Percentiles rank a stretch among this genome's conserved stretches.
These are phyloP conservation scores for Emmonsiellopsis sp. DNA, from an alignment of 2,329 filamentous ascomycete genomes.

Conservation along the genomic window DNA sequence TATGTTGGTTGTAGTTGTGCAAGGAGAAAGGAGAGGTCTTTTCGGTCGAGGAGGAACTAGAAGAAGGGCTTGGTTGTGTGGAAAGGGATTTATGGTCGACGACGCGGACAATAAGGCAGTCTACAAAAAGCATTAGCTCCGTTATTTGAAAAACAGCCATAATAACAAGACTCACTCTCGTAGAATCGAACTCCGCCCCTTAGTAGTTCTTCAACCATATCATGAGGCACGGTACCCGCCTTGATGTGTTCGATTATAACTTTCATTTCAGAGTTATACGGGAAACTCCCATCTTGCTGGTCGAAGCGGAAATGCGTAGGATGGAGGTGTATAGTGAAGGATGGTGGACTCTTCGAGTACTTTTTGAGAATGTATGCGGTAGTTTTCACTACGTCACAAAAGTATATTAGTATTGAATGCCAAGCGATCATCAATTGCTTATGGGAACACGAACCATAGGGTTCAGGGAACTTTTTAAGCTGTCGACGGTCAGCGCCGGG, in stretches of 20 bases:
- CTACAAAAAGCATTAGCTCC: constrained; percentile 20
- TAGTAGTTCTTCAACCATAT: constrained; percentile 71
- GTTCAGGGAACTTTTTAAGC: constrained; percentile 33
- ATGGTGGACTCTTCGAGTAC: constrained; percentile 63
- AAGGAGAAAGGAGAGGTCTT: constrained; percentile 68
- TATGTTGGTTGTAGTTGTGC: constrained; percentile 81
- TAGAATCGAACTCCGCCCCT: constrained; percentile 71
- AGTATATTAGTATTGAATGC: constrained; percentile 15
- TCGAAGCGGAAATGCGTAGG: constrained; percentile 85
- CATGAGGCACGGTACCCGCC: constrained; percentile 72
- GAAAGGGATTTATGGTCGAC: constrained; percentile 69
- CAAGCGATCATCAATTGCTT: constrained; percentile 7
- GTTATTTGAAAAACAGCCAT: not conserved
- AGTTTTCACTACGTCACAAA: constrained; percentile 51
- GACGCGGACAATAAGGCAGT: constrained; percentile 87
- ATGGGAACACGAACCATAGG: constrained; percentile 31
- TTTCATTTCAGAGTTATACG: constrained; percentile 87
- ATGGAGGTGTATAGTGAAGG: constrained; percentile 77
- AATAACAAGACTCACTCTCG: constrained; percentile 49
- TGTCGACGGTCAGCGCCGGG: constrained; percentile 21
- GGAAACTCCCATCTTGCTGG: constrained; percentile 83
- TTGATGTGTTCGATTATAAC: constrained; percentile 68
- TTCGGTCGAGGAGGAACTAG: constrained; percentile 46
- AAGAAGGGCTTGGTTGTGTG: constrained; percentile 48
- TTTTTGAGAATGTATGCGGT: constrained; percentile 74